A percentile compares a stretch with the other conserved stretches of the same genome.
Evolutionary conservation across 371 early-diverging fungal species (phyloP).

Genomic region (Batkoa obscura): DNA sequence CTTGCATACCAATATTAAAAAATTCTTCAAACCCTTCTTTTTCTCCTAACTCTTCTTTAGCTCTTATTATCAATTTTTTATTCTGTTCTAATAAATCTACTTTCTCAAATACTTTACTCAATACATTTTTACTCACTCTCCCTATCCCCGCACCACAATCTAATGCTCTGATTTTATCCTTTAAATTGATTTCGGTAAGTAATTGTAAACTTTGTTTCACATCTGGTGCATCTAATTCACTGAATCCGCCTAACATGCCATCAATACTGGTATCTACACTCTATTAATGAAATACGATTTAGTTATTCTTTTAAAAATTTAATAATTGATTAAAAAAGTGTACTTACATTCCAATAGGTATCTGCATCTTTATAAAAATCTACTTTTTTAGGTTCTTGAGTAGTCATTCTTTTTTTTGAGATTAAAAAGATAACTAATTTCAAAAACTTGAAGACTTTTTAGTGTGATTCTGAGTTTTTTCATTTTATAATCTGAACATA

Average conservation of each 20-base stretch:
- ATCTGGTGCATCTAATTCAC: conserved; percentile 45
- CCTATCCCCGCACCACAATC: conserved; percentile 94
- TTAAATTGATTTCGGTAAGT: conserved; percentile 13
- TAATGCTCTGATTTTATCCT: conserved; percentile 13
- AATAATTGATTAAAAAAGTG: background rate
- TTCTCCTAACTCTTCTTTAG: conserved; percentile 30
- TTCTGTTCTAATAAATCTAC: conserved; percentile 86
- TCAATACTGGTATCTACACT: conserved; percentile 46
- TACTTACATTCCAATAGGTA: conserved; percentile 50
- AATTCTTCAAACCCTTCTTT: conserved; percentile 33
- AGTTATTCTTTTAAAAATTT: too few species aligned
- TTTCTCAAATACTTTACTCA: conserved; percentile 45
- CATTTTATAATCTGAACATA: too few species aligned
- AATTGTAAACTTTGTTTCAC: conserved; percentile 41
- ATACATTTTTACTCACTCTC: conserved; percentile 69
- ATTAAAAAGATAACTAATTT: too few species aligned
- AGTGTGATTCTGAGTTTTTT: too few species aligned
- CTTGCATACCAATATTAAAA: conserved; percentile 57
- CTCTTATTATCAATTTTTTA: conserved; percentile 50
- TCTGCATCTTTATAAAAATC: conserved; percentile 74
- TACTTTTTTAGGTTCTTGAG: too few species aligned
- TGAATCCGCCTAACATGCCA: conserved; percentile 82
- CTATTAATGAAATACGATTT: background rate
- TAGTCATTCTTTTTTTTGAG: too few species aligned
- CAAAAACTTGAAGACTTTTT: too few species aligned